phyloP scores from a whole-genome alignment of 495 filamentous ascomycete species.

The Podospora pseudoanserina region DNA sequence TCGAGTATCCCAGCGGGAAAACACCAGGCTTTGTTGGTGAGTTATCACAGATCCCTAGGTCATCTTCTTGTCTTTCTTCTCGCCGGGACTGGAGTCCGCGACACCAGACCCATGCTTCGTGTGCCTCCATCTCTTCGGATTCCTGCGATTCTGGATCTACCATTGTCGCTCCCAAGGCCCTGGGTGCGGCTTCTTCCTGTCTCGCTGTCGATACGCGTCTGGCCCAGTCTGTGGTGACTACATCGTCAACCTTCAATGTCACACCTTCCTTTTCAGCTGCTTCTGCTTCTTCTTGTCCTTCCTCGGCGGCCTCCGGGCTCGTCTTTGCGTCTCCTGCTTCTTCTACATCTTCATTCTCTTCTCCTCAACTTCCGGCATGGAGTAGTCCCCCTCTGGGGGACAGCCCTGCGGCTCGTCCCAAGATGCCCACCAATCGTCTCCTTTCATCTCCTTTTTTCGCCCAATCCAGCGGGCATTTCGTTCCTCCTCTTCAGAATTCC shows the following conservation, averaged over 20 bases:
- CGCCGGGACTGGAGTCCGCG: constrained; percentile 10
- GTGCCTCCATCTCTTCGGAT: constrained; percentile 26
- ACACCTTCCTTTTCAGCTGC: constrained; percentile 28
- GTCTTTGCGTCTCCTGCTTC: constrained; percentile 53
- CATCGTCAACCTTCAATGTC: constrained; percentile 28
- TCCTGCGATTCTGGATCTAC: constrained; percentile 36
- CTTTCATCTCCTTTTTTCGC: constrained; percentile 40
- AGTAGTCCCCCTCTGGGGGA: constrained; percentile 27
- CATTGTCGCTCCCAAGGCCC: constrained; percentile 21
- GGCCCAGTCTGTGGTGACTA: constrained; percentile 30
- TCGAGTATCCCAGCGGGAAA: constrained; percentile 57
- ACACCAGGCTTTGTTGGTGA: constrained; percentile 69
- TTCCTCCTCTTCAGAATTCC: constrained; percentile 57
- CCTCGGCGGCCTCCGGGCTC: constrained; percentile 30
- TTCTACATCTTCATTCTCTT: constrained; percentile 45
- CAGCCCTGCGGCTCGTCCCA: constrained; percentile 25
- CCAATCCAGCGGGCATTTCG: constrained; percentile 60
- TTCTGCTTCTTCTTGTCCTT: constrained; percentile 18
- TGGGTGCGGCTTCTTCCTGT: constrained; percentile 13
- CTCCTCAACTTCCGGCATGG: constrained; percentile 30
- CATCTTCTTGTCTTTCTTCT: constrained; percentile 23
- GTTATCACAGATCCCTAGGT: constrained; percentile 48
- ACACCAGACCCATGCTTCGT: constrained; percentile 7
- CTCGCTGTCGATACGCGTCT: constrained; percentile 34
- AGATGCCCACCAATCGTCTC: constrained; percentile 26